Evolutionary conservation across 805 yeast genomes (phyloP).

Genomic region (Kregervanrija delftensis): DNA sequence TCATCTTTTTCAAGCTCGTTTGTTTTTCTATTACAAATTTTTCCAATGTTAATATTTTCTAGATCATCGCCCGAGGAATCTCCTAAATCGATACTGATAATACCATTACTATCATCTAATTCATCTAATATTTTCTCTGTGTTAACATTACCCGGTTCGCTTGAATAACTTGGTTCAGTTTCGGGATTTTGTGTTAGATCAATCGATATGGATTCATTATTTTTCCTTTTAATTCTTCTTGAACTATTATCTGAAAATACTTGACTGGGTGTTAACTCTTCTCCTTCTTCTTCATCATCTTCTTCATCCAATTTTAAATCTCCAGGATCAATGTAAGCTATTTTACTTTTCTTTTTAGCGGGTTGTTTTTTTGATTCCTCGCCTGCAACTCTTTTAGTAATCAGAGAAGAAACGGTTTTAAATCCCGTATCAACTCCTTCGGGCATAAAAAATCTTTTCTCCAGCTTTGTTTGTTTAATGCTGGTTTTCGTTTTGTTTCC

Average conservation of each 20-base stretch:
- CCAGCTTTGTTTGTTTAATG: conserved; percentile 8
- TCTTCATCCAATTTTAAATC: neutral
- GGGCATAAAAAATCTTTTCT: conserved; percentile 64
- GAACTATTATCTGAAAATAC: neutral
- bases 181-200: neutral
- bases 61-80: too few species aligned
- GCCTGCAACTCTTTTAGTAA: conserved; percentile 23
- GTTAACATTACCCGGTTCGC: neutral
- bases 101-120: neutral
- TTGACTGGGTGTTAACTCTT: neutral
- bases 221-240: conserved; percentile 2
- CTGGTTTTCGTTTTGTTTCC: neutral
- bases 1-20: too few species aligned
- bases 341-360: conserved; percentile 5
- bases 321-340: too few species aligned
- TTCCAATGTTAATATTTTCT: too few species aligned
- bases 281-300: neutral
- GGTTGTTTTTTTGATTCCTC: conserved; percentile 9
- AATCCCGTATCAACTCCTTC: conserved; percentile 65
- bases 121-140: neutral
- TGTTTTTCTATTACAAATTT: too few species aligned
- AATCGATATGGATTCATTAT: neutral
- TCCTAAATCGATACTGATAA: too few species aligned
- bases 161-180: neutral
- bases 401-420: conserved; percentile 41